Evolutionary conservation across 2,329 filamentous ascomycete genomes (phyloP).

Genomic region (Penicillium sp.): DNA sequence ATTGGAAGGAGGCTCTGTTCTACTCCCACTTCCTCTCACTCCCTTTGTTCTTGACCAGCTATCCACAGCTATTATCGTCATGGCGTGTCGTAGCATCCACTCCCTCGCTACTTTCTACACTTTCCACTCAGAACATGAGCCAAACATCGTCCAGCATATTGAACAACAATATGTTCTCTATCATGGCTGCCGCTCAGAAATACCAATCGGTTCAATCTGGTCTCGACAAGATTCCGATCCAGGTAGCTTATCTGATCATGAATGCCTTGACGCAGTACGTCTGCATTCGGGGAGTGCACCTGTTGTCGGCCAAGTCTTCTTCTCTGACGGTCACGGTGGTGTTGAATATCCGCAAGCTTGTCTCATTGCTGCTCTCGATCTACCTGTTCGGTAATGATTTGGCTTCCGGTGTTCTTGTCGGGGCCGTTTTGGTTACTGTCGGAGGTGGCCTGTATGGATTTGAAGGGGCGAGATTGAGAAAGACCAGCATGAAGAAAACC

Average conservation of each 20-base stretch:
- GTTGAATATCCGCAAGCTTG: slow-evolving; percentile 89
- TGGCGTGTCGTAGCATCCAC: slow-evolving; percentile 41
- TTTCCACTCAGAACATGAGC: not conserved
- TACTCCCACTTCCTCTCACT: slow-evolving; percentile 69
- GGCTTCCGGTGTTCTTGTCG: slow-evolving; percentile 73
- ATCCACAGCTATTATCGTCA: slow-evolving; percentile 41
- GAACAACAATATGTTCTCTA: slow-evolving; percentile 16
- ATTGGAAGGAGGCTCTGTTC: slow-evolving; percentile 96
- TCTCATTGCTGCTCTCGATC: slow-evolving; percentile 88
- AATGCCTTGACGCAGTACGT: slow-evolving; percentile 85
- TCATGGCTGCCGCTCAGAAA: slow-evolving; percentile 20
- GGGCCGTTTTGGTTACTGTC: slow-evolving; percentile 83
- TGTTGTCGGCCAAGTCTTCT: slow-evolving; percentile 84
- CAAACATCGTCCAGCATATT: slow-evolving; percentile 2
- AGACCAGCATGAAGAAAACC: slow-evolving; percentile 26
- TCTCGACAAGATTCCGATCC: slow-evolving; percentile 38
- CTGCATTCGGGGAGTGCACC: slow-evolving; percentile 93
- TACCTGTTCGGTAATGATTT: slow-evolving; percentile 90
- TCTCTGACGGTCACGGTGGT: slow-evolving; percentile 96
- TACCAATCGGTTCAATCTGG: slow-evolving; percentile 29
- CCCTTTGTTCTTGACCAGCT: slow-evolving; percentile 49
- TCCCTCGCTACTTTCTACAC: slow-evolving; percentile 35
- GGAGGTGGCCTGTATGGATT: slow-evolving; percentile 90
- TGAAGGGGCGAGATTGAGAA: slow-evolving; percentile 56
- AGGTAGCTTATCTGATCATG: slow-evolving; percentile 46